Evolutionary conservation across 148 eudicot species (phyloP), one percentile per base, ranked within the genome.

Genomic region (Vaccinium vitisidaea): DNA sequence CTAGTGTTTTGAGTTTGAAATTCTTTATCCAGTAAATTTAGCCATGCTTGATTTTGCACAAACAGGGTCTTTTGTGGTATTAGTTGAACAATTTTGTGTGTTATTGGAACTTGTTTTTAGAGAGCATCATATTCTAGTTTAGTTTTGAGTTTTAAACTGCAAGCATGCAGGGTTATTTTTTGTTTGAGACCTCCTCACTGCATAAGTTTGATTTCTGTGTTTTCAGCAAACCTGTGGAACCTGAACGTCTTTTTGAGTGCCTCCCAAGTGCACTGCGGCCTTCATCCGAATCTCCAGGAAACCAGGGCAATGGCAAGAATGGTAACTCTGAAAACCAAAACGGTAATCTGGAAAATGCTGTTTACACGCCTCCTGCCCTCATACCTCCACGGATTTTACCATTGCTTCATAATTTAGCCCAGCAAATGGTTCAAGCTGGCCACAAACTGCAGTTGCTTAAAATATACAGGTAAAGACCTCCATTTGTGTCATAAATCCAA

Each of bases 381-480:
- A 94, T 97, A 75, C 98, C 98, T 58, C 94, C 98, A 73, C 89
- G 98, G 56, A 91, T 95, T 86, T 89, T 97, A 78, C 99, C 99
- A 8, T 87, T 95, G 89, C 89, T 97, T 88, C 99, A 93, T 86
- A 91, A 95, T 82, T 90, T 97, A 87, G 94, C 98, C 77, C 90
- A 90, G 84, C 99, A 97, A 86, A 97, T 97, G 98, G 95, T 95
- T 83, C 93, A 93, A 86, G 96, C 99, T 82, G 94, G 98, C 84
- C 92, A 93, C 89, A 91, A 90, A 82, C 96, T 90, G 85, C 99
- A 97, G 86, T 85, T 95, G 83, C 92, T 93, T 79, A 94, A 88
- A 87, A 94, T 95, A 87, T 95, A 97, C 92, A 93, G 98, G 99
- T 95, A 88, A 83, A 48, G 56, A 32, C 43, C 43, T 69, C 76